These are phyloP conservation scores for Sanghuangporus sanghuang DNA, from an alignment of 1,284 basidiomycete genomes.

Conservation along the genomic window DNA sequence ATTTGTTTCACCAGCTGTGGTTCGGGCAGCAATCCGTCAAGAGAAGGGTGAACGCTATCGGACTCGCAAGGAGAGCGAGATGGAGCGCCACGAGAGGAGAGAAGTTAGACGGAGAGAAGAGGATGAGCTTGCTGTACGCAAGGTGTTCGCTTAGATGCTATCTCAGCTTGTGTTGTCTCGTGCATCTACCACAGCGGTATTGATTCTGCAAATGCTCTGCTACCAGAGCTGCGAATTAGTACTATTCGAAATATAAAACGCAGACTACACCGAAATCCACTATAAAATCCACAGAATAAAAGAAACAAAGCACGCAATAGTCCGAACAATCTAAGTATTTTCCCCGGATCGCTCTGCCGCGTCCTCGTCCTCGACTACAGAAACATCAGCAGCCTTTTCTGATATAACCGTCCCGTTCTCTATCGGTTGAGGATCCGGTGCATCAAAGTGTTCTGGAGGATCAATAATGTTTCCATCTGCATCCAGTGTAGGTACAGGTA, in stretches of 20 bases:
- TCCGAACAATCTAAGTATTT: neutral
- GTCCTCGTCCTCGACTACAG: neutral
- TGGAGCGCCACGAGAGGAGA: conserved; percentile 62
- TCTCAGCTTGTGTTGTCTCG: neutral
- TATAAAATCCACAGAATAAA: neutral
- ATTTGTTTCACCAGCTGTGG: conserved; percentile 85
- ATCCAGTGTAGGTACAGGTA: conserved; percentile 12
- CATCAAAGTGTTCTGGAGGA: neutral
- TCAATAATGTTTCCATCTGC: conserved; percentile 6
- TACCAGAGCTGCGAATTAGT: neutral
- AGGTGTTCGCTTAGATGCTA: conserved; percentile 74
- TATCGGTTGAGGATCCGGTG: neutral
- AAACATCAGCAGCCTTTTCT: neutral
- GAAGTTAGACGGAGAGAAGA: conserved; percentile 64
- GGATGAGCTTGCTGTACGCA: conserved; percentile 79
- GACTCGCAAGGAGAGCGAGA: conserved; percentile 73
- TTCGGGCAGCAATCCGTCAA: conserved; percentile 68
- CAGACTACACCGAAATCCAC: neutral
- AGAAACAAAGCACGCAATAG: neutral
- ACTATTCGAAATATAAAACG: neutral
- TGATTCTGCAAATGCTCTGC: neutral
- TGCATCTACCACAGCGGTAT: neutral
- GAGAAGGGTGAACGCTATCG: conserved; percentile 80
- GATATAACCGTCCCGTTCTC: neutral
- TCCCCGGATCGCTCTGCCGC: neutral